These are phyloP conservation scores for Nicotiana sylvestris DNA, from an alignment of 257 asterid species.

Conservation along the genomic window DNA sequence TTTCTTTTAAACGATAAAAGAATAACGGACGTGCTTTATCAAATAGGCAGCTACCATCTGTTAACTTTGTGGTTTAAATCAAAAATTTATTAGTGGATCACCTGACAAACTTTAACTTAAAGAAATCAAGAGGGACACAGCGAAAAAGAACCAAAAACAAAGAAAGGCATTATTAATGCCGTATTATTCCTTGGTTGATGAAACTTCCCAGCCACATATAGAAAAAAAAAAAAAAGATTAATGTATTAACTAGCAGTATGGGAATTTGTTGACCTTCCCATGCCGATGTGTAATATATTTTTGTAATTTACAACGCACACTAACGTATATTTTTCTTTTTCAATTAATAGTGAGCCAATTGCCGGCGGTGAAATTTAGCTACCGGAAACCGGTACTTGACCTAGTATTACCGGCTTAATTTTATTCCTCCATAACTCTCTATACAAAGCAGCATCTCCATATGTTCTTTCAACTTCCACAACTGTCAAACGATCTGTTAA, in stretches of 20 bases:
- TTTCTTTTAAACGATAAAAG: too few species aligned
- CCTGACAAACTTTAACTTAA: too few species aligned
- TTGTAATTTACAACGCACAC: background rate
- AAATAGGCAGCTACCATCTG: too few species aligned
- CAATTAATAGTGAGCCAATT: background rate
- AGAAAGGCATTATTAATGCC: background rate
- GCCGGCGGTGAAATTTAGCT: conserved; percentile 5
- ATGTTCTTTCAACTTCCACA: conserved; percentile 37
- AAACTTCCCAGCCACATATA: background rate
- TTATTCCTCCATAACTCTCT: conserved; percentile 34
- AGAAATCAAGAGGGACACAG: background rate
- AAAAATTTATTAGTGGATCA: too few species aligned
- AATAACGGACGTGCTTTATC: too few species aligned
- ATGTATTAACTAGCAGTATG: background rate
- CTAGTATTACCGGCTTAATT: conserved; percentile 34
- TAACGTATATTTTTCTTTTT: too few species aligned
- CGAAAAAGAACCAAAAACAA: too few species aligned
- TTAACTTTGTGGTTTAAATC: too few species aligned
- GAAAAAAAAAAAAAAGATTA: too few species aligned
- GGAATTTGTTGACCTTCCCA: background rate
- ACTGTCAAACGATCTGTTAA: conserved; percentile 30
- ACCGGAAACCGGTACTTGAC: background rate
- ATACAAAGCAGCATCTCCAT: conserved; percentile 20
- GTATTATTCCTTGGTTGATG: background rate
- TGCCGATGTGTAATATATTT: too few species aligned